Conservation (phyloP, 139 green algal genomes). For the Coelastrella sp. region DNA sequence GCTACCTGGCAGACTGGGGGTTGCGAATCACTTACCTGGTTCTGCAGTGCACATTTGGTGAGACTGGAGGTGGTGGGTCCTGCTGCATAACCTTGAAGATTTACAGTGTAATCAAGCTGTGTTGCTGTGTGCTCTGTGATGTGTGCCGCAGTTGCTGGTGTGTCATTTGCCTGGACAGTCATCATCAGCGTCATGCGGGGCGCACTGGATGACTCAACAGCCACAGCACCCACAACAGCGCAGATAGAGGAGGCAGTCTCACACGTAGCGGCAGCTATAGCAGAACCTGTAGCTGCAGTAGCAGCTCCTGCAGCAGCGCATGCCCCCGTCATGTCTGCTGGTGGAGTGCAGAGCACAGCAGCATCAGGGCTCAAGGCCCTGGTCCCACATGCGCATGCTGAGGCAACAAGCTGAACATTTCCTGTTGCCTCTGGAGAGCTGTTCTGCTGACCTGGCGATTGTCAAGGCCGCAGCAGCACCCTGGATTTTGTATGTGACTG, state of each 20-base stretch:
- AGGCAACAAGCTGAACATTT: slow-evolving; percentile 7
- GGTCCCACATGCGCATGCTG: slow-evolving; percentile 23
- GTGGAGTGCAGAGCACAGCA: neutral
- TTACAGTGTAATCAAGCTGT: too few species aligned
- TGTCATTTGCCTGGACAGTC: slow-evolving; percentile 69
- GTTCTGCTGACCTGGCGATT: too few species aligned
- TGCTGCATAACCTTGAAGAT: too few species aligned
- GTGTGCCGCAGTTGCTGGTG: slow-evolving; percentile 55
- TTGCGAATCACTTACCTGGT: too few species aligned
- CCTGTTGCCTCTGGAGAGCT: too few species aligned
- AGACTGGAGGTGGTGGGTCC: too few species aligned
- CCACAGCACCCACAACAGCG: slow-evolving; percentile 26
- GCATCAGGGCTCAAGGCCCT: slow-evolving; percentile 35
- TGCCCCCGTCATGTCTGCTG: neutral
- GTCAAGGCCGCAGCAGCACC: too few species aligned
- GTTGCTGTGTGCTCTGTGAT: too few species aligned
- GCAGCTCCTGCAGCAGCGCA: neutral
- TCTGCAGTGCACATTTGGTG: too few species aligned
- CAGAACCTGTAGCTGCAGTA: neutral
- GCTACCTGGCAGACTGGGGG: too few species aligned
- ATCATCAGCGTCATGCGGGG: slow-evolving; percentile 63
- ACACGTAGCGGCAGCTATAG: slow-evolving; percentile 11
- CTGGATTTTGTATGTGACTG: too few species aligned
- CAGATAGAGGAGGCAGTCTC: neutral
- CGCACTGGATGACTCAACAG: slow-evolving; percentile 45